These are phyloP conservation scores for Eucalyptus polybractea DNA, from an alignment of 345 rosid species.

Conservation along the genomic window DNA sequence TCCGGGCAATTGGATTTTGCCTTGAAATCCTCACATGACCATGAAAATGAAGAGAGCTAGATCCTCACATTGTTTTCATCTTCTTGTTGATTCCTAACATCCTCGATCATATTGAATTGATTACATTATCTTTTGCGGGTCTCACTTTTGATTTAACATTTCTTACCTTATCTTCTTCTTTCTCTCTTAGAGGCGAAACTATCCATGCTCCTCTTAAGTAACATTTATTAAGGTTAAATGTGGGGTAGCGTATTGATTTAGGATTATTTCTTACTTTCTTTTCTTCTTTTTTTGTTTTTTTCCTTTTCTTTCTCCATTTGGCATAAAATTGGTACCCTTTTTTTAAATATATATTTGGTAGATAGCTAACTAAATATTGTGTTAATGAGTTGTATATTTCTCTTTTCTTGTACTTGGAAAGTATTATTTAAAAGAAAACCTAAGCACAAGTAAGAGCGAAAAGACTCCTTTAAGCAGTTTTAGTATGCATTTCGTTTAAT, in stretches of 20 bases:
- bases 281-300: too few species aligned
- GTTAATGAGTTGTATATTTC: not conserved
- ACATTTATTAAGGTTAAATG: not conserved
- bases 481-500: too few species aligned
- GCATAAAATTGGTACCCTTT: too few species aligned
- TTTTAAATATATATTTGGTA: not conserved
- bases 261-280: not conserved
- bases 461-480: too few species aligned
- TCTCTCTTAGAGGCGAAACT: not conserved
- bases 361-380: not conserved
- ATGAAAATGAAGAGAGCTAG: too few species aligned
- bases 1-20: too few species aligned
- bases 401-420: not conserved
- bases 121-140: rapidly evolving
- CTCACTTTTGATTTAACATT: not conserved
- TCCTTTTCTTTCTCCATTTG: too few species aligned
- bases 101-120: too few species aligned
- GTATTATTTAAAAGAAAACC: not conserved
- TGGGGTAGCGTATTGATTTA: not conserved
- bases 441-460: not conserved
- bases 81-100: too few species aligned
- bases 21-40: too few species aligned
- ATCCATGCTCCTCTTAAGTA: not conserved
- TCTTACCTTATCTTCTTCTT: not conserved
- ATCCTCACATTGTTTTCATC: too few species aligned